These are phyloP conservation scores for Grigorovia jiainica DNA, from an alignment of 805 yeast species.

Conservation along the genomic window DNA sequence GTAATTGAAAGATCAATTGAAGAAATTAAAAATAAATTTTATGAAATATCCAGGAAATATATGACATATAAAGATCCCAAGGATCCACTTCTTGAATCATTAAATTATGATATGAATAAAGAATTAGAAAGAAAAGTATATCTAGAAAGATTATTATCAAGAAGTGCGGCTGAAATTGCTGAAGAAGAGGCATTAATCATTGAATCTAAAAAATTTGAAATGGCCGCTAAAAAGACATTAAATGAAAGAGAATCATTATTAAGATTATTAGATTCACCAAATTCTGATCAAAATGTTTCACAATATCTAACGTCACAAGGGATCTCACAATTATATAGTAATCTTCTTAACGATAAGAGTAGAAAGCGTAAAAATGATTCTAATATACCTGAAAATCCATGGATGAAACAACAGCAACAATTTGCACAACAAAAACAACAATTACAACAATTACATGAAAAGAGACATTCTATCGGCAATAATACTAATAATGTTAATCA, in stretches of 20 bases:
- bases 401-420: slow-evolving; percentile 36
- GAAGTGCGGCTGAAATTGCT: slow-evolving; percentile 95
- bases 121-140: slow-evolving; percentile 78
- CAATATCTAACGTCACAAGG: slow-evolving; percentile 84
- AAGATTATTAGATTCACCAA: slow-evolving; percentile 80
- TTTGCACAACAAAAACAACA: slow-evolving; percentile 30
- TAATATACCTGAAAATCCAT: slow-evolving; percentile 35
- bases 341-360: slow-evolving; percentile 59
- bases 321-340: slow-evolving; percentile 72
- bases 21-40: slow-evolving; percentile 77
- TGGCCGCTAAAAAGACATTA: slow-evolving; percentile 82
- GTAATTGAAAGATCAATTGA: slow-evolving; percentile 44
- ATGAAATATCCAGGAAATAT: slow-evolving; percentile 51
- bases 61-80: slow-evolving; percentile 35
- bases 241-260: slow-evolving; percentile 72
- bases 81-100: slow-evolving; percentile 48
- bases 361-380: slow-evolving; percentile 40
- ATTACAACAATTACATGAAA: slow-evolving; percentile 24
- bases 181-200: slow-evolving; percentile 92
- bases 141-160: slow-evolving; percentile 58
- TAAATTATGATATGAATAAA: slow-evolving; percentile 58
- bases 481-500: background rate
- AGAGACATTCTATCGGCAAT: slow-evolving; percentile 4
- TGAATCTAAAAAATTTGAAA: slow-evolving; percentile 86
- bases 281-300: slow-evolving; percentile 60